Conservation (phyloP, 768 basidiomycete species). For the Gymnopilus dilepis region DNA sequence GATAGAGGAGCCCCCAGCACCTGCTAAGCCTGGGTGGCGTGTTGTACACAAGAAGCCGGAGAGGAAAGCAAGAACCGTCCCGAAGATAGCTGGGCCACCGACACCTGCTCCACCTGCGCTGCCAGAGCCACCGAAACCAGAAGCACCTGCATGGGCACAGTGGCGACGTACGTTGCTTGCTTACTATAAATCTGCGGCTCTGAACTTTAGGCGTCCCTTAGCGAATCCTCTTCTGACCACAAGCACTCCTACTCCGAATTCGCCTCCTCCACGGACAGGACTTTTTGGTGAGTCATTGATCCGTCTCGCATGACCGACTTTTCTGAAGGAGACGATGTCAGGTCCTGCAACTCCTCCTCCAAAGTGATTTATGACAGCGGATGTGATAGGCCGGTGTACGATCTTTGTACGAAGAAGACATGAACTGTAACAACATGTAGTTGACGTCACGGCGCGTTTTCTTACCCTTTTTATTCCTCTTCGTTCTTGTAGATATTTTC, state of each 20-base stretch:
- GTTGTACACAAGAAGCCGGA: conserved; percentile 69
- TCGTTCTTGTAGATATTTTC: conserved; percentile 6
- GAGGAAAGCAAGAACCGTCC: conserved; percentile 52
- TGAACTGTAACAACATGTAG: conserved; percentile 6
- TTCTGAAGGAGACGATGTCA: conserved; percentile 11
- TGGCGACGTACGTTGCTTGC: conserved; percentile 72
- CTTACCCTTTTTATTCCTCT: conserved; percentile 4
- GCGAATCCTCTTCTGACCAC: conserved; percentile 64
- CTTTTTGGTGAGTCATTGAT: conserved; percentile 60
- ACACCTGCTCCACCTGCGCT: conserved; percentile 46
- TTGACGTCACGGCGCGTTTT: conserved; percentile 12
- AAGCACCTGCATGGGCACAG: conserved; percentile 81
- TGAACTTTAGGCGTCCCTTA: conserved; percentile 29
- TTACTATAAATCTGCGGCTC: neutral
- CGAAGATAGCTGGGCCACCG: conserved; percentile 45
- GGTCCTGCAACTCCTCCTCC: conserved; percentile 40
- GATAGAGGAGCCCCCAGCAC: conserved; percentile 49
- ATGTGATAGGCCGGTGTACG: conserved; percentile 3
- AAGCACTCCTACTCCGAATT: conserved; percentile 44
- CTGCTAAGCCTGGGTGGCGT: conserved; percentile 77
- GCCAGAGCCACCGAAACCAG: conserved; percentile 52
- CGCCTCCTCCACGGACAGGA: conserved; percentile 60
- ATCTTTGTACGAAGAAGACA: conserved; percentile 7
- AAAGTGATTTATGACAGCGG: conserved; percentile 23
- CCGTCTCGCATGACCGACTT: neutral